phyloP scores from a whole-genome alignment of 2,329 filamentous ascomycete species.

The Gyromitra esculenta region DNA sequence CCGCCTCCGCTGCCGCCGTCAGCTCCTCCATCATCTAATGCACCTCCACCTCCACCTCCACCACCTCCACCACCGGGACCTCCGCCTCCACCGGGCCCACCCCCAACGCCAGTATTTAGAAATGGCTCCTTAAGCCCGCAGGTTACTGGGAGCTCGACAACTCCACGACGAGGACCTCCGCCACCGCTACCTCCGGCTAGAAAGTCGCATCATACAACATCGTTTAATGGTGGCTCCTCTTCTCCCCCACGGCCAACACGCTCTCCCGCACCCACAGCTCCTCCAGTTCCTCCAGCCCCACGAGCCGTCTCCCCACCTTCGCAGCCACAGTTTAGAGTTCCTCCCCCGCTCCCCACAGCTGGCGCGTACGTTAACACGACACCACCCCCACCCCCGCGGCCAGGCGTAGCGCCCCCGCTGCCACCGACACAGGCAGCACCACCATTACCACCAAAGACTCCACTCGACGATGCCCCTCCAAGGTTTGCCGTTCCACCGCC shows the following conservation, averaged over 20 bases:
- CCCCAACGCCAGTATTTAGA: constrained; percentile 30
- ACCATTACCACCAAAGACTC: constrained; percentile 65
- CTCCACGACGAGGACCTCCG: constrained; percentile 68
- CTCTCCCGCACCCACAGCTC: constrained; percentile 63
- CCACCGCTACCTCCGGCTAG: constrained; percentile 66
- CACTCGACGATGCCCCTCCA: constrained; percentile 71
- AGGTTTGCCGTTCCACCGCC: constrained; percentile 82
- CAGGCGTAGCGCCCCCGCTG: constrained; percentile 74
- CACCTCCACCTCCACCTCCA: constrained; percentile 50
- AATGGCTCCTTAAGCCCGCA: constrained; percentile 68
- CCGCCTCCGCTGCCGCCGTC: constrained; percentile 52
- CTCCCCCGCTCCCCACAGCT: constrained; percentile 87
- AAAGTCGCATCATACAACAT: constrained; percentile 51
- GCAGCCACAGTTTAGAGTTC: constrained; percentile 78
- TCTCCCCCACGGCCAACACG: constrained; percentile 56
- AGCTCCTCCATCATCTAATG: constrained; percentile 40
- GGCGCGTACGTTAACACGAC: constrained; percentile 78
- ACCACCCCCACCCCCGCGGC: constrained; percentile 71
- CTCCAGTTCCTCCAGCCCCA: constrained; percentile 69
- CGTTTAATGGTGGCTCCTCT: constrained; percentile 38
- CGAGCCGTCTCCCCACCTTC: constrained; percentile 73
- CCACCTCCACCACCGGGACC: constrained; percentile 51
- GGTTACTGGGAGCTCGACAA: constrained; percentile 67
- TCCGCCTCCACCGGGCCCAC: constrained; percentile 42
- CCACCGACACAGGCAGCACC: constrained; percentile 71